A percentile compares a stretch with the other conserved stretches of the same genome.
Conservation (phyloP, 163 green algal species). For the Scenedesmus sp. region DNA sequence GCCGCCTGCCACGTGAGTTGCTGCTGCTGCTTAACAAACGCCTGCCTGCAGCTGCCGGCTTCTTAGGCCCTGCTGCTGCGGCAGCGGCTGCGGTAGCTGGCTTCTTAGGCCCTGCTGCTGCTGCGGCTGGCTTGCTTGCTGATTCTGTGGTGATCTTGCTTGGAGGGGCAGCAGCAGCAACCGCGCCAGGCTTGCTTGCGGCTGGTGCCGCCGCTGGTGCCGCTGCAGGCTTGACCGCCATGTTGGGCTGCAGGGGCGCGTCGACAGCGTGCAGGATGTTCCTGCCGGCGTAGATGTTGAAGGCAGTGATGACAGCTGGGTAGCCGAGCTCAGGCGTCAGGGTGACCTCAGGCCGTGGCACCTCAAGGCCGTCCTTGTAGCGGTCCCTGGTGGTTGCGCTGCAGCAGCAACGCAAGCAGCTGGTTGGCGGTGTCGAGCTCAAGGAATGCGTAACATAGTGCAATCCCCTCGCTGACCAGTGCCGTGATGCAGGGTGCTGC, state of each 20-base stretch:
- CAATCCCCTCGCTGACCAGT: no score
- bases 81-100: background rate
- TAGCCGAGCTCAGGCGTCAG: conserved; percentile 24
- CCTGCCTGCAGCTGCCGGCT: background rate
- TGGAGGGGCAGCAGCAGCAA: background rate
- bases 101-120: background rate
- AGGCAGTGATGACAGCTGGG: background rate
- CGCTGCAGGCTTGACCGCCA: background rate
- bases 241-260: background rate
- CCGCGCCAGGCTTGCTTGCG: background rate
- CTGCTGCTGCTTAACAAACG: background rate
- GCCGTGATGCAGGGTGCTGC: no score
- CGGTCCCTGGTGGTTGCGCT: background rate
- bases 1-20: background rate
- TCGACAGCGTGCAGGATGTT: conserved; percentile 42
- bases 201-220: background rate
- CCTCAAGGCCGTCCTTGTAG: background rate
- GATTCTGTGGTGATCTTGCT: background rate
- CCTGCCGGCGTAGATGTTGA: conserved; percentile 43
- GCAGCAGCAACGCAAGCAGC: background rate
- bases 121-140: background rate
- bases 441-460: no score
- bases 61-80: background rate
- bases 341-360: background rate
- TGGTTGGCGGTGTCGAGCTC: no score